Evolutionary conservation across 2,329 filamentous ascomycete genomes (phyloP).

Genomic region (Neophaeococcomyces mojaviensis): DNA sequence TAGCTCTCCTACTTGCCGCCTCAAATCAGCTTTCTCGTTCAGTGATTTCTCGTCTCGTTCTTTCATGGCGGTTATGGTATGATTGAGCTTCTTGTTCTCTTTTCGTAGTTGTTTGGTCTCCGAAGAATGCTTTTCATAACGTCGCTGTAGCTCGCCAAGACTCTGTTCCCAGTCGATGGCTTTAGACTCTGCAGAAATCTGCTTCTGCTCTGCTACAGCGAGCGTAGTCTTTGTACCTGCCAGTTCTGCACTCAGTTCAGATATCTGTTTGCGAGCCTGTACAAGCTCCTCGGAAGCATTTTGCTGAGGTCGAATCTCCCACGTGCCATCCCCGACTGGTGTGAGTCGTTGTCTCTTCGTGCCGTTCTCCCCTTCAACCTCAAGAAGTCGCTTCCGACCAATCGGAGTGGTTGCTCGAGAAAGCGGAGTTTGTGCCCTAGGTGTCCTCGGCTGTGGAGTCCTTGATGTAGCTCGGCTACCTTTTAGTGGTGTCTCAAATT

Average conservation of each 20-base stretch:
- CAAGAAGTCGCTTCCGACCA: constrained; percentile 25
- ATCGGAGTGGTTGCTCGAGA: constrained; percentile 23
- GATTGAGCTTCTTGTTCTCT: constrained; percentile 24
- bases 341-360: constrained; percentile 35
- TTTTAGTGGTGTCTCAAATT: constrained; percentile 13
- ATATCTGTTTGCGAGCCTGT: constrained; percentile 4
- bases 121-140: constrained; percentile 34
- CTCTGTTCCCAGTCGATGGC: constrained; percentile 28
- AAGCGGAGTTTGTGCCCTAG: constrained; percentile 15
- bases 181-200: constrained; percentile 25
- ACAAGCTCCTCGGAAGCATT: neutral
- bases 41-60: constrained; percentile 29
- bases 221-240: constrained; percentile 20
- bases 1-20: constrained; percentile 33
- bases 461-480: constrained; percentile 14
- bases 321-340: constrained; percentile 29
- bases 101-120: constrained; percentile 29
- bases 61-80: constrained; percentile 26
- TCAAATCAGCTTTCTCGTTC: constrained; percentile 33
- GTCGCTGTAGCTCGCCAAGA: constrained; percentile 34
- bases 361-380: constrained; percentile 25
- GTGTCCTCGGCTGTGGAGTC: constrained; percentile 13
- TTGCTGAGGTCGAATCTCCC: constrained; percentile 28
- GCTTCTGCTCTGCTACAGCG: constrained; percentile 27
- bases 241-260: constrained; percentile 16